Conservation (phyloP, 2,329 filamentous ascomycete genomes). For the Aureobasidium pullulans region DNA sequence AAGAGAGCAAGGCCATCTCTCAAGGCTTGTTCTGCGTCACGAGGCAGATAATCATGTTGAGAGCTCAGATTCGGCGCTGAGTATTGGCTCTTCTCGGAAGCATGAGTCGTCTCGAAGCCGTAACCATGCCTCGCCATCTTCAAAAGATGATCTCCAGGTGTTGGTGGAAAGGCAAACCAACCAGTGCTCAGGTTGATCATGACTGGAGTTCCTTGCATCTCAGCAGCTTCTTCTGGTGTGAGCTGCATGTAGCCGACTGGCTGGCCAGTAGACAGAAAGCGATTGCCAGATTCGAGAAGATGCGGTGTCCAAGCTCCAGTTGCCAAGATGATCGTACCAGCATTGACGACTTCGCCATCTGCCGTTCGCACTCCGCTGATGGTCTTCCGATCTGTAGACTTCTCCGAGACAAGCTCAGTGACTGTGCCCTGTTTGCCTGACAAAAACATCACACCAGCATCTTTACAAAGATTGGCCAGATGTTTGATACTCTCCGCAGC, state of each 20-base stretch:
- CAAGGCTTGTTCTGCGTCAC: not conserved
- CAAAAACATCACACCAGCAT: not conserved
- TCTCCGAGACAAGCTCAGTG: not conserved
- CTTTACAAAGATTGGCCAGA: not conserved
- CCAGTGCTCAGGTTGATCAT: slow-evolving; percentile 61
- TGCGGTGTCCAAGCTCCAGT: slow-evolving; percentile 23
- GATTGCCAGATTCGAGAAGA: slow-evolving; percentile 19
- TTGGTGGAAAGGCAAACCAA: slow-evolving; percentile 63
- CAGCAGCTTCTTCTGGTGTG: slow-evolving; percentile 57
- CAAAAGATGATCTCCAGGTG: slow-evolving; percentile 33
- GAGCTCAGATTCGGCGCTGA: not conserved
- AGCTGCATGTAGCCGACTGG: slow-evolving; percentile 67
- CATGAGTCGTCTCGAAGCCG: slow-evolving; percentile 26
- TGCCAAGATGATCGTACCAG: slow-evolving; percentile 20
- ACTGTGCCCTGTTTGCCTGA: not conserved
- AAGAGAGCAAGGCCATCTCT: not conserved
- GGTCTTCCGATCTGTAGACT: no score
- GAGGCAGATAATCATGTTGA: not conserved
- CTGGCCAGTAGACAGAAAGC: slow-evolving; percentile 62
- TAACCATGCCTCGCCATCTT: slow-evolving; percentile 38
- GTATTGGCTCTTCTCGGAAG: slow-evolving; percentile 31
- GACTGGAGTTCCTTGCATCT: slow-evolving; percentile 59
- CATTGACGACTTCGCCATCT: not conserved
- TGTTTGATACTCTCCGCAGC: not conserved
- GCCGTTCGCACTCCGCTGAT: not conserved